A percentile compares a stretch with the other conserved stretches of the same genome.
Evolutionary conservation across 345 rosid genomes (phyloP).

Genomic region (Populus ilicifolia): DNA sequence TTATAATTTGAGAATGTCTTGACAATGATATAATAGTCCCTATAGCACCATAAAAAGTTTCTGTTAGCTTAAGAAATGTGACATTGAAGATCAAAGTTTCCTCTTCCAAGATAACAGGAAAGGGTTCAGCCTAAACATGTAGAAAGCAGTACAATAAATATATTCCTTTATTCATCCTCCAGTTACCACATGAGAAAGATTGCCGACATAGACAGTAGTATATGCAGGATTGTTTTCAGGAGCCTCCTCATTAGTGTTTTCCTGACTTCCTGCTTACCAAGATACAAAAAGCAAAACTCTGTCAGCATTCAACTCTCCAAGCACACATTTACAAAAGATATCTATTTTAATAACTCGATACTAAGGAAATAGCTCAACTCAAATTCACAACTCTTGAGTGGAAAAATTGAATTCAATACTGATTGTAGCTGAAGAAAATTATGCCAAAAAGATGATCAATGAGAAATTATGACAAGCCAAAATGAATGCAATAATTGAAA

Average conservation of each 20-base stretch:
- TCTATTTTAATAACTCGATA: background rate
- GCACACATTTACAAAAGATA: background rate
- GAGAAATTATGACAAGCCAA: background rate
- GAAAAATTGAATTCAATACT: background rate
- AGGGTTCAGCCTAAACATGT: background rate
- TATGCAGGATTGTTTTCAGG: conserved; percentile 88
- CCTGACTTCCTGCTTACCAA: conserved; percentile 79
- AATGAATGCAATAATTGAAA: background rate
- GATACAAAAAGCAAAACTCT: background rate
- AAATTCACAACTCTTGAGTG: background rate
- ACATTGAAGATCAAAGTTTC: background rate
- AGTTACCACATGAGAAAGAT: conserved; percentile 79
- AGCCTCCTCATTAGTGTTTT: conserved; percentile 61
- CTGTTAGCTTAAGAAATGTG: background rate
- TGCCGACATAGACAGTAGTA: conserved; percentile 96
- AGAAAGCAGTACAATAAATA: background rate
- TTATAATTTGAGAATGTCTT: background rate
- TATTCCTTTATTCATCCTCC: background rate
- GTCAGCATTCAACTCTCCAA: background rate
- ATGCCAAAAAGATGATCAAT: background rate
- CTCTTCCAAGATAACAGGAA: background rate
- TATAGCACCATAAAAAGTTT: background rate
- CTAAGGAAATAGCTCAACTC: background rate
- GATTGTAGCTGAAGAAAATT: background rate
- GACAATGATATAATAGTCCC: too few species aligned